These are phyloP conservation scores for Talaromyces sp. DNA, from an alignment of 2,329 filamentous ascomycete genomes.

Conservation along the genomic window DNA sequence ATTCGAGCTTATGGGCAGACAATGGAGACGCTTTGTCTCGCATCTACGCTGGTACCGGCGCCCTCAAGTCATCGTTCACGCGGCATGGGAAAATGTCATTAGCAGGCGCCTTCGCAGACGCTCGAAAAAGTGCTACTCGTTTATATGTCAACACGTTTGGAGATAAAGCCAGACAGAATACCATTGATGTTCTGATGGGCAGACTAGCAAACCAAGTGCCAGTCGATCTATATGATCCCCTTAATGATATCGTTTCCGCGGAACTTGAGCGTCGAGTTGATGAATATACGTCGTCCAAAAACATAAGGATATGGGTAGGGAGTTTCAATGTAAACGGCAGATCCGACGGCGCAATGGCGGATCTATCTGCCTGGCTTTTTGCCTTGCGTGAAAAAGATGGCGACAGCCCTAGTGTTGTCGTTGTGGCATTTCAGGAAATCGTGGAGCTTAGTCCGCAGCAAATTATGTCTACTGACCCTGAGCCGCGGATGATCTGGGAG, in stretches of 20 bases:
- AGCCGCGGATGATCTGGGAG: constrained; percentile 81
- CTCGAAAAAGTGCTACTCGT: constrained; percentile 86
- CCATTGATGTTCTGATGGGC: constrained; percentile 88
- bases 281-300: constrained; percentile 71
- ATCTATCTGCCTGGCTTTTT: constrained; percentile 82
- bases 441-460: constrained; percentile 97
- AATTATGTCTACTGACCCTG: constrained; percentile 97
- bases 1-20: constrained; percentile 93
- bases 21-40: constrained; percentile 91
- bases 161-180: constrained; percentile 87
- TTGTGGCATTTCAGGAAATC: constrained; percentile 94
- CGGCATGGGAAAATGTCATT: constrained; percentile 93
- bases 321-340: constrained; percentile 95
- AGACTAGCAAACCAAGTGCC: constrained; percentile 75
- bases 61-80: constrained; percentile 92
- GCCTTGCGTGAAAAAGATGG: constrained; percentile 50
- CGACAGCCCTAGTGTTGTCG: constrained; percentile 75
- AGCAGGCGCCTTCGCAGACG: constrained; percentile 88
- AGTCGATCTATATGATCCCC: constrained; percentile 85
- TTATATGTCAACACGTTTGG: constrained; percentile 98
- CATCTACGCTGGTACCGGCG: constrained; percentile 94
- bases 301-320: constrained; percentile 76
- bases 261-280: constrained; percentile 62
- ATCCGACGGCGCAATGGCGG: constrained; percentile 68
- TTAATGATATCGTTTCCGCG: constrained; percentile 80